Base-by-base conservation (phyloP, 2,329 filamentous ascomycete species). In the Pyricularia sp. region DNA sequence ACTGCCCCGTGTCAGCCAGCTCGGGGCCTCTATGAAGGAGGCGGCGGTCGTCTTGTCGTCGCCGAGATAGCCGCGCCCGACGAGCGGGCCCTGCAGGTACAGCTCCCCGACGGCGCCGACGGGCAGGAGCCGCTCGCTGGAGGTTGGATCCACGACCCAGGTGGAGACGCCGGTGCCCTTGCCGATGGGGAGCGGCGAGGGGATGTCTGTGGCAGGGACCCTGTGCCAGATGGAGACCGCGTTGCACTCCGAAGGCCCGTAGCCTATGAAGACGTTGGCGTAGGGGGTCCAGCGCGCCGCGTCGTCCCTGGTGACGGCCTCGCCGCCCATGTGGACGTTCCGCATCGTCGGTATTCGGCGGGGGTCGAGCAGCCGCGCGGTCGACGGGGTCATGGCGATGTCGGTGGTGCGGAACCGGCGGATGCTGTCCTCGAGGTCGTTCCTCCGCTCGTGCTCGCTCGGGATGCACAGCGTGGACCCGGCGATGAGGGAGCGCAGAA, bases 101-200 rank as follows among this genome's bases (percentile, higher is more conserved):
- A 65, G 17, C 28, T 65, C 63, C 1, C 63, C 63, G 12, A 36
- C 30, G 61, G 26, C 17, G 25, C 59, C 59, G 26, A 25, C 26
- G n/a, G n/a, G 64, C n/a, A 36, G 4, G 2, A 36, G 64, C 28
- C 31, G 26, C 23, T 65, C 31, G 2, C 74, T 72, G 58, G 78
- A 70, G 2, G 71, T 69, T 1, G 72, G 71, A 30, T 79, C 74
- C 0, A 77, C 76, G 30, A 81, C 69, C 77, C 77, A 81, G 0
- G 75, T 71, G 9, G 68, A 68, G 55, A 71, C 71, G 2, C 70
- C 71, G 3, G 71, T 59, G 4, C 69, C 50, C 4, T 23, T 55
- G 30, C 70, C 76, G 58, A 77, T 74, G 69, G 65, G 59, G n/a
- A 72, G 68, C 1, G 72, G 71, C 1, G 70, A 69, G 70, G 70